Evolutionary conservation across 208 protist genomes (phyloP), one percentile per base, ranked within the genome.

Genomic region (Trypanosoma scelopori): DNA sequence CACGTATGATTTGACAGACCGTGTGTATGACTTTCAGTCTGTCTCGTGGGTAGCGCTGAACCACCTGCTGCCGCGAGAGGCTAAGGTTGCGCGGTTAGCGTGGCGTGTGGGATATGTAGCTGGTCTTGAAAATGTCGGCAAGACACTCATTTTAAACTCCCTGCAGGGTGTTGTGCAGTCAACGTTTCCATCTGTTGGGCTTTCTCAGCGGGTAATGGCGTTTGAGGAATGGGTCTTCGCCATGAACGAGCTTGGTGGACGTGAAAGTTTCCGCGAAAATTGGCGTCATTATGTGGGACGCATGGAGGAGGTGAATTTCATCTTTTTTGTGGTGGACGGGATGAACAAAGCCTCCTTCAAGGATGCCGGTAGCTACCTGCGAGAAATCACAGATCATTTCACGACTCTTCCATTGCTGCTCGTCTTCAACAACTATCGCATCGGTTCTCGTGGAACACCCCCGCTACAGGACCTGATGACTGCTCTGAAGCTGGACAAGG

Each of bases 191-290:
- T 92, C 85, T 20, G 81, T 95, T 46, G 90, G 90, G 11, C 78
- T 95, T 35, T 81, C 85, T 15, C 61, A 81, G 60, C 73, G 84
- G 39, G 78, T 93, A 16, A 78, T 89, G 6, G 78, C 85, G 23
- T 95, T 92, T 70, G 65, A 91, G 53, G 74, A 92, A 65, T 95
- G 90, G 90, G 84, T 95, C 27, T 81, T 92, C 57, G 72, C 73
- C 0, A 69, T 91, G 42, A 56, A 89, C 55, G 90, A 95, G 73
- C 78, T 95, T 39, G 90, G 90, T 35, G 90, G 90, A 15, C 84
- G 87, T n/a, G 85, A 87, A 47, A 88, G 78, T 62, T 93, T 93
- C 51, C 80, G 90, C 47, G 68, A 65, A 7, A 93, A 93, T 67
- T 95, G 84, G 85, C 58, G 57, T 35, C 85, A 89, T 78, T 95